phyloP scores from a whole-genome alignment of 2,329 filamentous ascomycete genomes.

The Scortechinia acanthostroma region DNA sequence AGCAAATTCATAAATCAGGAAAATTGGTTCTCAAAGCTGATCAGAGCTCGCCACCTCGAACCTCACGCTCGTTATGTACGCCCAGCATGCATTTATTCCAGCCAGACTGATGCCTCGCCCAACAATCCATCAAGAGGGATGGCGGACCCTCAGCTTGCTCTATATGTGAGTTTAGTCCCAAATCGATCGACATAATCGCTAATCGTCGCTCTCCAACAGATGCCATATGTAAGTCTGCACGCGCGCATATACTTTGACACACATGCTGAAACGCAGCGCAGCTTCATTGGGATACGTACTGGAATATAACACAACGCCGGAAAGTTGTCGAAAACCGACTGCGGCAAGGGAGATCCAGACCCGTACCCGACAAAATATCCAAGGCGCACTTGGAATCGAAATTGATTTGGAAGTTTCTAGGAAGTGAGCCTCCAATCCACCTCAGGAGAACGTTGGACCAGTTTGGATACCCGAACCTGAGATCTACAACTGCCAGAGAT shows the following conservation, averaged over 20 bases:
- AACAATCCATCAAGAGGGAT: background rate
- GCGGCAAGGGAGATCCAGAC: conserved; percentile 42
- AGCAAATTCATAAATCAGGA: background rate
- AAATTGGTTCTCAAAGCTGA: background rate
- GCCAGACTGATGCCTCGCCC: background rate
- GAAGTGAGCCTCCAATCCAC: conserved; percentile 52
- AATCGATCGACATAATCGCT: background rate
- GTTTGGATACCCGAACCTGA: conserved; percentile 53
- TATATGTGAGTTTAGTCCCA: background rate
- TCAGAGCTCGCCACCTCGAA: background rate
- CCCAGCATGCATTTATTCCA: background rate
- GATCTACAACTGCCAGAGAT: conserved; percentile 51
- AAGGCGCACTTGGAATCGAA: conserved; percentile 47
- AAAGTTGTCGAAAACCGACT: conserved; percentile 43
- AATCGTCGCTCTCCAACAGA: background rate
- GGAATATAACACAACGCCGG: conserved; percentile 44
- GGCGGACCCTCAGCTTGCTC: background rate
- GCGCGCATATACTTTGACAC: background rate
- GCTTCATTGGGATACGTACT: conserved; percentile 59
- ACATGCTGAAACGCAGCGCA: background rate
- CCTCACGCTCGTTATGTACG: background rate
- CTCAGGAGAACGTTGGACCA: conserved; percentile 56
- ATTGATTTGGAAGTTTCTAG: conserved; percentile 56
- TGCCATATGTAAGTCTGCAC: background rate
- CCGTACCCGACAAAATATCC: conserved; percentile 42